Base-by-base conservation (phyloP, 2,329 filamentous ascomycete genomes). In the Hymenoscyphus fraxineus region DNA sequence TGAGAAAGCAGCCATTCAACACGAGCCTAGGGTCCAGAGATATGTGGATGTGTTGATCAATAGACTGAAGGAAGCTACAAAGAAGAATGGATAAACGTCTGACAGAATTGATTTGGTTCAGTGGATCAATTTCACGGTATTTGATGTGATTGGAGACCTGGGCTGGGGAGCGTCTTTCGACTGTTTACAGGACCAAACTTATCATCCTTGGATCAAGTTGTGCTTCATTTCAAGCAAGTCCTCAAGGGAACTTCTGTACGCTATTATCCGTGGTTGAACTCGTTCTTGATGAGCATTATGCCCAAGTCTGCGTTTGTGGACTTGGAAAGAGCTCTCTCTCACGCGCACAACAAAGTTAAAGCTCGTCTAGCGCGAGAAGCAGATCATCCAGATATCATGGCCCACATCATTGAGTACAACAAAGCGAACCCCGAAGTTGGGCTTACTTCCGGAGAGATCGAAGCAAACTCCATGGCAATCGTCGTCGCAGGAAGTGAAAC, bases 61-160 rank as follows among this genome's bases (percentile, higher is more conserved):
- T 4, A 38, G 61, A 9, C 44, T 69, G 2, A 39, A 35, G 4
- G 60, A 66, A 31, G 19, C 9, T 12, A 51, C 44, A 7, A 32
- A 44, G 16, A 56, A 57, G 0, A 13, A 47, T 15, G 64, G 65
- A 12, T 13, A 27, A 31, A 32, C 51, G 0, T 31, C 10, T 12
- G 54, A n/a, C 39, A 59, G 22, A 4, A 54, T 69, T 27, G 66
- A 71, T 57, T 71, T 77, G 66, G 70, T 67, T 9, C 67, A 72
- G 57, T 78, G 76, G 76, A 74, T 69, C 61, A 75, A 76, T 59
- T 76, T 72, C 66, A 64, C 72, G 1, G 72, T 77, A 3, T 78
- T 78, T 66, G 77, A 78, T 67, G 70, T 78, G 35, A 73, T 78
- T 51, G 78, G 78, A n/a, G 78, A 80, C 63, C 73, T 81, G 39